These are phyloP conservation scores for Aureobasidium vineae DNA, from an alignment of 2,329 filamentous ascomycete species.

Conservation along the genomic window DNA sequence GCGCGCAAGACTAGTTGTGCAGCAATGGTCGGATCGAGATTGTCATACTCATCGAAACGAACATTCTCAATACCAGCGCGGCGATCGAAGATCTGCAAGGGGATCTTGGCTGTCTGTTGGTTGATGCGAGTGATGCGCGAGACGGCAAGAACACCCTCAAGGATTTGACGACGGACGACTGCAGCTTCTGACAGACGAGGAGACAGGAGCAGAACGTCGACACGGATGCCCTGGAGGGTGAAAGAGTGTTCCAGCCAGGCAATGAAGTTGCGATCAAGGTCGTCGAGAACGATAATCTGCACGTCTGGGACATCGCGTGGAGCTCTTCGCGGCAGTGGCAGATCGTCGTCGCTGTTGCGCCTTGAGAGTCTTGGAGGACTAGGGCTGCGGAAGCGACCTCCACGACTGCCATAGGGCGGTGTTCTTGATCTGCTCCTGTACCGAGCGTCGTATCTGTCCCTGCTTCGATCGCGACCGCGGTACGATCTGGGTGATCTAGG, in stretches of 20 bases:
- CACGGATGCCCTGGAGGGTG: slow-evolving; percentile 65
- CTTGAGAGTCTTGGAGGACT: slow-evolving; percentile 61
- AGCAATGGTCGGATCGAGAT: slow-evolving; percentile 73
- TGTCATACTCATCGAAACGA: slow-evolving; percentile 81
- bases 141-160: slow-evolving; percentile 85
- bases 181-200: slow-evolving; percentile 72
- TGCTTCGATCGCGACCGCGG: slow-evolving; percentile 21
- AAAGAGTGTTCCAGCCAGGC: slow-evolving; percentile 79
- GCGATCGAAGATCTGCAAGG: slow-evolving; percentile 82
- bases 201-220: slow-evolving; percentile 76
- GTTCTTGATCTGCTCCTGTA: slow-evolving; percentile 41
- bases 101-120: slow-evolving; percentile 72
- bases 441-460: slow-evolving; percentile 37
- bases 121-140: slow-evolving; percentile 66
- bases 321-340: slow-evolving; percentile 71
- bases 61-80: slow-evolving; percentile 71
- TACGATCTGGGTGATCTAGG: slow-evolving; percentile 16
- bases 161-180: slow-evolving; percentile 79
- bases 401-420: slow-evolving; percentile 51
- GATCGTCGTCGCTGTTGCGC: slow-evolving; percentile 58
- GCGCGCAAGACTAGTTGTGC: slow-evolving; percentile 76
- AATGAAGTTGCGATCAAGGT: slow-evolving; percentile 76
- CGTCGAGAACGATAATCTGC: slow-evolving; percentile 78
- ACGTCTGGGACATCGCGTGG: slow-evolving; percentile 81
- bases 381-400: slow-evolving; percentile 36